These are phyloP conservation scores for Ulmus americana DNA, from an alignment of 331 rosid genomes.

Conservation along the genomic window DNA sequence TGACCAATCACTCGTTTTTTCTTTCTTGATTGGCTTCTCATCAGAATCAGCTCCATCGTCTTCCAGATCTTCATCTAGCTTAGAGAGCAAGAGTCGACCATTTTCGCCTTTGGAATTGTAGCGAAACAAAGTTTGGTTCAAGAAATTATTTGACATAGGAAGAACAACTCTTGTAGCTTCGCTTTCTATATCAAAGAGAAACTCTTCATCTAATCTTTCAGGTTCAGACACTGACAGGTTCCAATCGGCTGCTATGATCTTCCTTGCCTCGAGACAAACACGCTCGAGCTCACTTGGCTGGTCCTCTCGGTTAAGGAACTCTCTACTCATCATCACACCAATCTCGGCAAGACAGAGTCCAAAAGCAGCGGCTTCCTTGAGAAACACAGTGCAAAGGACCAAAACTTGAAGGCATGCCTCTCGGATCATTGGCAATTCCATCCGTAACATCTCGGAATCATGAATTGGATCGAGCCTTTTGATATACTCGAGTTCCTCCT, in stretches of 20 bases:
- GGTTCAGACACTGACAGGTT: conserved; percentile 47
- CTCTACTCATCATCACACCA: conserved; percentile 95
- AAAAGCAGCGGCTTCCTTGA: conserved; percentile 62
- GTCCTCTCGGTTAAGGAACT: conserved; percentile 75
- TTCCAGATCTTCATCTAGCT: conserved; percentile 17
- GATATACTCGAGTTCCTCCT: conserved; percentile 79
- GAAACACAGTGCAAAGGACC: conserved; percentile 79
- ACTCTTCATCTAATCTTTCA: conserved; percentile 47
- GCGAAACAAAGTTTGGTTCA: background rate
- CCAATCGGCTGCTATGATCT: conserved; percentile 46
- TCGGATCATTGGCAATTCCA: conserved; percentile 87
- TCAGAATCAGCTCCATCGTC: background rate
- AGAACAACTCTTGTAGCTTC: conserved; percentile 34
- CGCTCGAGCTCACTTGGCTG: conserved; percentile 94
- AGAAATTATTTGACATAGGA: background rate
- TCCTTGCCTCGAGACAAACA: conserved; percentile 78
- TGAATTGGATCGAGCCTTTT: conserved; percentile 41
- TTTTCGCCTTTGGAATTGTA: conserved; percentile 1
- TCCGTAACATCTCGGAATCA: conserved; percentile 69
- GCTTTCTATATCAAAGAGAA: conserved; percentile 59
- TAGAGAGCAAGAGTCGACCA: conserved; percentile 14
- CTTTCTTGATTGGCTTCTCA: background rate
- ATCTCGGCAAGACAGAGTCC: conserved; percentile 89
- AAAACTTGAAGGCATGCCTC: conserved; percentile 83
- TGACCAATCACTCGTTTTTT: background rate